phyloP scores from a whole-genome alignment of 345 rosid genomes.

The Rhodamnia rubescens region DNA sequence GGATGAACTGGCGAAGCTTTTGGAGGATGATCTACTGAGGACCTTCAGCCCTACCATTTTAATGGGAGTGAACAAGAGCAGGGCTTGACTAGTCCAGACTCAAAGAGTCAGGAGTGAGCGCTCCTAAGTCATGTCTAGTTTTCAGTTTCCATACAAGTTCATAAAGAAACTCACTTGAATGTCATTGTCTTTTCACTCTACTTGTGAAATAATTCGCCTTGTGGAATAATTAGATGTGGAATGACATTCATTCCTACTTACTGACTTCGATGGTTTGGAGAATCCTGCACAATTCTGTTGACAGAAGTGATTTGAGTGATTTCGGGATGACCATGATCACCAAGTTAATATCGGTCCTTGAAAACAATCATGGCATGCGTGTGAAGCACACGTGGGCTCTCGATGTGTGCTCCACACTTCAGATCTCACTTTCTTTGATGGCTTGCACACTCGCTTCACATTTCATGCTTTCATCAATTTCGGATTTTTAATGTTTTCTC shows the following conservation, averaged over 20 bases:
- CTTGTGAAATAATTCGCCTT: neutral
- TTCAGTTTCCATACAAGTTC: neutral
- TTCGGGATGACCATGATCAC: neutral
- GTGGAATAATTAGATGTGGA: neutral
- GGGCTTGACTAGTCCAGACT: neutral
- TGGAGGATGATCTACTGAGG: slow-evolving; percentile 34
- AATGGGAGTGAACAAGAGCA: slow-evolving; percentile 14
- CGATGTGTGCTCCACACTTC: neutral
- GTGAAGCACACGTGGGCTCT: neutral
- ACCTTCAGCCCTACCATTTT: slow-evolving; percentile 29
- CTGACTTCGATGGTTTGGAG: neutral
- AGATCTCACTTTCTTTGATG: neutral
- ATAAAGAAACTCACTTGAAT: neutral
- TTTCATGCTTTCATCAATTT: neutral
- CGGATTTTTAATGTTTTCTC: no score
- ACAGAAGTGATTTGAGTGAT: neutral
- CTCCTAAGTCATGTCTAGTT: neutral
- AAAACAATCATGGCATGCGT: neutral
- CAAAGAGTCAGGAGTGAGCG: neutral
- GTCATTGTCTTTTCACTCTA: neutral
- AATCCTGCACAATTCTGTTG: neutral
- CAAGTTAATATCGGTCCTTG: neutral
- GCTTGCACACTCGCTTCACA: neutral
- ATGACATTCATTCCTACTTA: neutral
- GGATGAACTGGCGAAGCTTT: slow-evolving; percentile 25